phyloP scores from a whole-genome alignment of 768 basidiomycete species.

The Sistotremastrum suecicum region DNA sequence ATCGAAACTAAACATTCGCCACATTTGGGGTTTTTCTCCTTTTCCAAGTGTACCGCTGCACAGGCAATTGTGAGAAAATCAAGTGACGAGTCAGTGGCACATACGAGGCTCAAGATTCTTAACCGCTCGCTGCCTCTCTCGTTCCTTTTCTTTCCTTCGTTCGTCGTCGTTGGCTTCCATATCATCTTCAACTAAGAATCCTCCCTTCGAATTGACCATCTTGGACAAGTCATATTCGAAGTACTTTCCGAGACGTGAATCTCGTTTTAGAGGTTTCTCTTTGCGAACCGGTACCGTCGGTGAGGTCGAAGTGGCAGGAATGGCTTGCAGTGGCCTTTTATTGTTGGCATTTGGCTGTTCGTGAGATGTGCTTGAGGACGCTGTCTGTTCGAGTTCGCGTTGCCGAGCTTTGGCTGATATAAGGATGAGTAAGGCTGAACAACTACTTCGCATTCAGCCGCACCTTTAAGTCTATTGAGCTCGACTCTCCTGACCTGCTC shows the following conservation, averaged over 20 bases:
- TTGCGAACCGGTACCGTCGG: constrained; percentile 32
- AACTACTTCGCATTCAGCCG: background rate
- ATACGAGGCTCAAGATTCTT: constrained; percentile 65
- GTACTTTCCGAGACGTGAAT: constrained; percentile 75
- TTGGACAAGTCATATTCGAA: constrained; percentile 96
- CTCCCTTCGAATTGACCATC: constrained; percentile 94
- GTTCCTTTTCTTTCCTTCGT: constrained; percentile 62
- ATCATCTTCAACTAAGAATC: constrained; percentile 86
- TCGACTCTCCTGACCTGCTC: constrained; percentile 64
- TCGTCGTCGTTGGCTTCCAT: constrained; percentile 66
- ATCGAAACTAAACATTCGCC: constrained; percentile 62
- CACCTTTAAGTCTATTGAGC: constrained; percentile 68
- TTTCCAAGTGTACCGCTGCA: constrained; percentile 68
- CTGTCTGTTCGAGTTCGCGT: constrained; percentile 45
- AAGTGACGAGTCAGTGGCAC: constrained; percentile 13
- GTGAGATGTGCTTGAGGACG: constrained; percentile 27
- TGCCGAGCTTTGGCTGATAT: constrained; percentile 59
- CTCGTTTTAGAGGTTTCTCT: constrained; percentile 43
- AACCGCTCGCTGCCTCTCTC: constrained; percentile 63
- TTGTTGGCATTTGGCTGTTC: constrained; percentile 44
- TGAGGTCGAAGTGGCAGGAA: constrained; percentile 43
- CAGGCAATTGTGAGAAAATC: background rate
- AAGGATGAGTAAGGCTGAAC: constrained; percentile 1
- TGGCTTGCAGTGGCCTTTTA: constrained; percentile 55
- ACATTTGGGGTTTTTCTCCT: constrained; percentile 68